These are phyloP conservation scores for Astrothelium subdiscretum DNA, from an alignment of 495 filamentous ascomycete species.

Conservation along the genomic window DNA sequence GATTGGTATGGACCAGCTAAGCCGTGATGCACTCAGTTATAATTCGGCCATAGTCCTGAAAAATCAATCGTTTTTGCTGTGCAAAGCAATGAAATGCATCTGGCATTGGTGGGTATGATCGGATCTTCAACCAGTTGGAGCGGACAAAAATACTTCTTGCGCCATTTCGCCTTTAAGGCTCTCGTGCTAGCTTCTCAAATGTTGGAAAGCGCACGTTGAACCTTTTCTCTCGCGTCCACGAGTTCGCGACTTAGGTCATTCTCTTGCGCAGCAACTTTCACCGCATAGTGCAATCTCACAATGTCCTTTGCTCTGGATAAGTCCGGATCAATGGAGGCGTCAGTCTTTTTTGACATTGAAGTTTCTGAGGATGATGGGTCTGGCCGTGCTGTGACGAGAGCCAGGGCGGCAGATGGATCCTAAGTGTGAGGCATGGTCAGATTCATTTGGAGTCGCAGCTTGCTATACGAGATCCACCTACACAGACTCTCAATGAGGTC, in stretches of 20 bases:
- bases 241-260: background rate
- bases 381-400: slow-evolving; percentile 46
- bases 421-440: slow-evolving; percentile 21
- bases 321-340: slow-evolving; percentile 27
- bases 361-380: background rate
- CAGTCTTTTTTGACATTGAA: slow-evolving; percentile 4
- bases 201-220: background rate
- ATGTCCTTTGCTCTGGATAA: slow-evolving; percentile 47
- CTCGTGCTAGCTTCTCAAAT: background rate
- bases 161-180: background rate
- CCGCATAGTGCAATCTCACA: slow-evolving; percentile 43
- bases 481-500: slow-evolving; percentile 14
- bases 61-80: background rate
- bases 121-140: no score
- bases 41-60: background rate
- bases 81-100: background rate
- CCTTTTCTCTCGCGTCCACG: background rate
- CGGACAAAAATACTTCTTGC: no score
- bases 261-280: slow-evolving; percentile 37
- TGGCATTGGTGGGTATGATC: background rate
- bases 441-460: background rate
- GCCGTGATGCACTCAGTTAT: background rate
- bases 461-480: background rate
- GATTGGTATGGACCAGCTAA: background rate
- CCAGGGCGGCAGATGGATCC: slow-evolving; percentile 51